Evolutionary conservation across 345 rosid species (phyloP).

Genomic region (Clausena lansium): DNA sequence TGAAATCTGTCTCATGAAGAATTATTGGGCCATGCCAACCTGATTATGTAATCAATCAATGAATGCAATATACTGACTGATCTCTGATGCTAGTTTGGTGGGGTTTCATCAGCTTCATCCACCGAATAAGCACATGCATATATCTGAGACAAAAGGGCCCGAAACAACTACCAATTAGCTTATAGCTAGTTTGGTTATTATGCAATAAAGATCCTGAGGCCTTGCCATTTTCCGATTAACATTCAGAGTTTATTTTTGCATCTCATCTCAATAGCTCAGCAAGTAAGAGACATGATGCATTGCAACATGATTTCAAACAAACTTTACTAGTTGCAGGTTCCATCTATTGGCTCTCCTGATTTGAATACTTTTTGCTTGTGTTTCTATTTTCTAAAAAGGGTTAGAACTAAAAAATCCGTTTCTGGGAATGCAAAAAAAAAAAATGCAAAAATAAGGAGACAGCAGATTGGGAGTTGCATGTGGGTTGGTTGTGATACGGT

Average conservation of each 20-base stretch:
- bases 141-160: background rate
- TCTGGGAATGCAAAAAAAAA: background rate
- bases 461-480: conserved; percentile 4
- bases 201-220: background rate
- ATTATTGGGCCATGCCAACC: background rate
- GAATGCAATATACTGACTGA: background rate
- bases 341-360: background rate
- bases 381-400: background rate
- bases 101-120: conserved; percentile 10
- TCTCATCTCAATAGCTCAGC: background rate
- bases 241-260: too few species aligned
- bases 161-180: background rate
- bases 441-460: background rate
- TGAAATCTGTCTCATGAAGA: conserved; percentile 1
- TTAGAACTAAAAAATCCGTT: background rate
- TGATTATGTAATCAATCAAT: background rate
- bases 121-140: background rate
- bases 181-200: too few species aligned
- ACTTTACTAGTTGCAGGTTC: background rate
- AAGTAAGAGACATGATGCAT: background rate
- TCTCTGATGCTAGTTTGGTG: conserved; percentile 5
- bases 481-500: conserved; percentile 7
- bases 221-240: background rate
- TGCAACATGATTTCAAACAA: background rate
- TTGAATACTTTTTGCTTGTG: background rate